These are phyloP conservation scores for Suillus luteus DNA, from an alignment of 768 basidiomycete species.

Conservation along the genomic window DNA sequence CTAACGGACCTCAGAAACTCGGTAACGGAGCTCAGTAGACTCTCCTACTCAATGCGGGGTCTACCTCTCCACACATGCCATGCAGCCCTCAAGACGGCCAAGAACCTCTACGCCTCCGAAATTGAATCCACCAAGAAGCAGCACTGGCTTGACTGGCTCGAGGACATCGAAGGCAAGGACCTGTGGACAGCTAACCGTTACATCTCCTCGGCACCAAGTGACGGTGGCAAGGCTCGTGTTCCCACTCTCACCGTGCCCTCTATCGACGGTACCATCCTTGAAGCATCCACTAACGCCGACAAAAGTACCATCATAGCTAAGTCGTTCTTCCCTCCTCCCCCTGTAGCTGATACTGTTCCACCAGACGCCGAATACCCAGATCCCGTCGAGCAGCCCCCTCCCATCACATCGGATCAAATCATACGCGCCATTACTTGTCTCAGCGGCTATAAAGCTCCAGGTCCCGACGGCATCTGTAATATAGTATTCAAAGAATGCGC, in stretches of 20 bases:
- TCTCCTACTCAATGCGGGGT: too few relatives aligned
- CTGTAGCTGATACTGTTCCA: neutral
- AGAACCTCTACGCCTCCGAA: neutral
- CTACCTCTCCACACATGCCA: neutral
- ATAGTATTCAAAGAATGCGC: too few relatives aligned
- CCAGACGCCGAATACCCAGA: slow-evolving; percentile 12
- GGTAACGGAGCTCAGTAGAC: too few relatives aligned
- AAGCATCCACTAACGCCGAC: slow-evolving; percentile 19
- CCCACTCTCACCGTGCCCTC: neutral
- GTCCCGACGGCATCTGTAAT: too few relatives aligned
- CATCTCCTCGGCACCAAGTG: neutral
- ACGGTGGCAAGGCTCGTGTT: neutral
- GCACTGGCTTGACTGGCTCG: slow-evolving; percentile 19
- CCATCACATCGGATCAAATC: slow-evolving; percentile 23
- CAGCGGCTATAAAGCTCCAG: slow-evolving; percentile 10
- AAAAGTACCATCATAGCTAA: slow-evolving; percentile 22
- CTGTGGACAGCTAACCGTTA: slow-evolving; percentile 17
- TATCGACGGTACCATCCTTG: neutral
- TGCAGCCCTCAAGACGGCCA: neutral
- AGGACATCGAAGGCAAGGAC: neutral
- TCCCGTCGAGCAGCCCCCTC: neutral
- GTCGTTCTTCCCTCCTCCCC: slow-evolving; percentile 28
- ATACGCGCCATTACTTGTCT: neutral
- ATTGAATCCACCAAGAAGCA: neutral
- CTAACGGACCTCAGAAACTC: too few relatives aligned